Evolutionary conservation across 2,329 filamentous ascomycete genomes (phyloP).

Genomic region (Hymenoscyphus occultus): DNA sequence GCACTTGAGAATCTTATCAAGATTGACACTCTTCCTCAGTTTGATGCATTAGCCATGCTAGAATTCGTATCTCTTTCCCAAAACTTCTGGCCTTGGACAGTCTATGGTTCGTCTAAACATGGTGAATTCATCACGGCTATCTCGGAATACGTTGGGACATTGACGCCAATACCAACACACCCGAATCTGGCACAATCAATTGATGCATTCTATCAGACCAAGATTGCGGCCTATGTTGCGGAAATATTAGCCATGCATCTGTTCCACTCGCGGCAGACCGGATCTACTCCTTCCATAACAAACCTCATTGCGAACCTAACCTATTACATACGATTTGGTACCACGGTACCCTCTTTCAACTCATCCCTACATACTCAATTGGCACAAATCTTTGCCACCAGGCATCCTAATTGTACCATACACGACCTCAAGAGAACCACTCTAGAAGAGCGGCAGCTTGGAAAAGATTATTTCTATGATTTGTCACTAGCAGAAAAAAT

Average conservation of each 20-base stretch:
- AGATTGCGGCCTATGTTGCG: slow-evolving; percentile 76
- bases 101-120: slow-evolving; percentile 74
- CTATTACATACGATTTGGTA: slow-evolving; percentile 77
- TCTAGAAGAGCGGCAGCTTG: slow-evolving; percentile 63
- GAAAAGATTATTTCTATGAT: slow-evolving; percentile 81
- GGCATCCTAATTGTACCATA: slow-evolving; percentile 72
- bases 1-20: slow-evolving; percentile 69
- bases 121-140: slow-evolving; percentile 69
- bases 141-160: slow-evolving; percentile 62
- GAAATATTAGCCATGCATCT: slow-evolving; percentile 90
- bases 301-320: slow-evolving; percentile 70
- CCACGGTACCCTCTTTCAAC: slow-evolving; percentile 80
- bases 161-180: slow-evolving; percentile 51
- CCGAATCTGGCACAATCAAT: slow-evolving; percentile 49
- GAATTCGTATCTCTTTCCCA: slow-evolving; percentile 86
- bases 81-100: slow-evolving; percentile 94
- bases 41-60: slow-evolving; percentile 70
- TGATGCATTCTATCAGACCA: slow-evolving; percentile 56
- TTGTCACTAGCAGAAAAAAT: slow-evolving; percentile 71
- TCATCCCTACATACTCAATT: slow-evolving; percentile 82
- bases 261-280: slow-evolving; percentile 77
- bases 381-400: slow-evolving; percentile 75
- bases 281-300: slow-evolving; percentile 64
- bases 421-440: slow-evolving; percentile 76
- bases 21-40: slow-evolving; percentile 61